A percentile compares a stretch with the other conserved stretches of the same genome.
Conservation (phyloP, 2,329 filamentous ascomycete genomes). For the Seiridium cupressi region DNA sequence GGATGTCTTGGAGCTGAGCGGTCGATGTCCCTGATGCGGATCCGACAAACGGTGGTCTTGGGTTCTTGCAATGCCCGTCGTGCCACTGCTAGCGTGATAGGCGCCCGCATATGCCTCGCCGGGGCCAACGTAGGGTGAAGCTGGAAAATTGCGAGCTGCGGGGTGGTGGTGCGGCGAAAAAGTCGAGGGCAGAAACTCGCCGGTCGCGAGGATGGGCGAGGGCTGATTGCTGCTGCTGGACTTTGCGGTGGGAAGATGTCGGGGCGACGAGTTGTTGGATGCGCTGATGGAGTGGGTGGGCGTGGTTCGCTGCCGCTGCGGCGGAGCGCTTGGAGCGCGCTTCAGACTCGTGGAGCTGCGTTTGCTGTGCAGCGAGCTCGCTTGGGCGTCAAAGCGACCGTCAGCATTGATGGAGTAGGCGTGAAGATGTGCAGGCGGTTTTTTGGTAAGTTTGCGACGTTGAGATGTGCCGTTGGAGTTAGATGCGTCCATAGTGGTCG, state of each 20-base stretch:
- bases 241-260: conserved; percentile 37
- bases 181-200: conserved; percentile 43
- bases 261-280: conserved; percentile 46
- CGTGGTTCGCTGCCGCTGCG: conserved; percentile 23
- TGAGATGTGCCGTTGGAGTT: conserved; percentile 35
- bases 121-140: conserved; percentile 17
- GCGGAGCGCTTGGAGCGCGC: conserved; percentile 59
- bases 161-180: conserved; percentile 28
- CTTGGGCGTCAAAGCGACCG: conserved; percentile 48
- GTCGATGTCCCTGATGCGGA: conserved; percentile 27
- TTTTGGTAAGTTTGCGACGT: conserved; percentile 63
- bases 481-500: conserved; percentile 38
- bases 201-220: conserved; percentile 43
- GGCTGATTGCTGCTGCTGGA: conserved; percentile 28
- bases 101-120: conserved; percentile 18
- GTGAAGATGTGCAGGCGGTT: conserved; percentile 51
- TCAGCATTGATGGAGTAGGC: conserved; percentile 40
- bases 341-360: conserved; percentile 63
- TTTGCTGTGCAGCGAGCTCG: conserved; percentile 50
- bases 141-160: conserved; percentile 17
- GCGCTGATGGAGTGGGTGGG: conserved; percentile 28
- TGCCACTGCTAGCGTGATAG: conserved; percentile 12
- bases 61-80: conserved; percentile 7
- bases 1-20: conserved; percentile 43
- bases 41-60: conserved; percentile 28